Conservation (phyloP, 2,329 filamentous ascomycete genomes). For the Aplosporella prunicola region DNA sequence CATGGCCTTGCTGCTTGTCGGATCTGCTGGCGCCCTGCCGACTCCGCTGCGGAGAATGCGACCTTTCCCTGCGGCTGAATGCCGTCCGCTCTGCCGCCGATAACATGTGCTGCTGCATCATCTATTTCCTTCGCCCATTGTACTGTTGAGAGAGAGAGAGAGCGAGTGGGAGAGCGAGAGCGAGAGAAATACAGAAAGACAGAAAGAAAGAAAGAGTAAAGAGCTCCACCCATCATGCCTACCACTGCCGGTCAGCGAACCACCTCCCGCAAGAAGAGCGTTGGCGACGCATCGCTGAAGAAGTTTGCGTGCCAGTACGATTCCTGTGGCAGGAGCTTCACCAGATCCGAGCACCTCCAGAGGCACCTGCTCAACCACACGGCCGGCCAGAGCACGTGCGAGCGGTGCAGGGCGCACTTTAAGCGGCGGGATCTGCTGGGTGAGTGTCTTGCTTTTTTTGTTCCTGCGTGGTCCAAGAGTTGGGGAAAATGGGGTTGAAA, state of each 20-base stretch:
- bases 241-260: constrained; percentile 7
- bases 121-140: too few relatives aligned
- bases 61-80: too few relatives aligned
- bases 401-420: constrained; percentile 52
- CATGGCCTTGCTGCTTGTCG: too few relatives aligned
- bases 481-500: constrained; percentile 4
- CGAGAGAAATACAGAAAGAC: too few relatives aligned
- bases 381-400: constrained; percentile 44
- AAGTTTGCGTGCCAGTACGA: constrained; percentile 36
- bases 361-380: constrained; percentile 50
- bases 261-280: constrained; percentile 8
- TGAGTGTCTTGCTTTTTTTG: constrained; percentile 22
- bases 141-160: too few relatives aligned
- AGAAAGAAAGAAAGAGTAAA: too few relatives aligned
- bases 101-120: too few relatives aligned
- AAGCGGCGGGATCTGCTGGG: constrained; percentile 51
- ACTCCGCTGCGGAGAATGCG: too few relatives aligned
- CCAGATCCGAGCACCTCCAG: constrained; percentile 49
- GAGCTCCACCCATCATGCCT: background rate
- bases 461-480: constrained; percentile 8
- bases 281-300: constrained; percentile 8
- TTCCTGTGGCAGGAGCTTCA: constrained; percentile 46
- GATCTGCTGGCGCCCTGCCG: too few relatives aligned
- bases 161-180: too few relatives aligned
- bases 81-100: too few relatives aligned